phyloP scores from a whole-genome alignment of 176 grass and related monocot genomes.

The Ampelocalamus luodianensis region DNA sequence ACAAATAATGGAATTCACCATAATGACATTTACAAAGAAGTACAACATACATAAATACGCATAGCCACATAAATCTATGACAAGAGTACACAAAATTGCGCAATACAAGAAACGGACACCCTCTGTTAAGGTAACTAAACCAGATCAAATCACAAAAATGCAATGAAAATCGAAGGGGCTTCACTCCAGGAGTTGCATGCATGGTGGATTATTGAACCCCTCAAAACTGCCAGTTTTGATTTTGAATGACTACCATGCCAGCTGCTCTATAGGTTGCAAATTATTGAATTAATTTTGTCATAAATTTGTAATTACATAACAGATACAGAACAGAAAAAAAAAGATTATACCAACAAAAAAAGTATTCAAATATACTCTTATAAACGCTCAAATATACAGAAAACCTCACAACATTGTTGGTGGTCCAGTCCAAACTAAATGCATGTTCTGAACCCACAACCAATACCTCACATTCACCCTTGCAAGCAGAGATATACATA shows the following conservation, averaged over 20 bases:
- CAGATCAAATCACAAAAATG: neutral
- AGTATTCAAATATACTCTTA: neutral
- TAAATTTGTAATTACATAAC: neutral
- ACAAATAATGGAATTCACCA: neutral
- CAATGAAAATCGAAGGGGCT: neutral
- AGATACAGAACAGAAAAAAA: neutral
- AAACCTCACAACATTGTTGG: neutral
- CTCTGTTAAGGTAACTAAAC: neutral
- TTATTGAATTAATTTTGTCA: neutral
- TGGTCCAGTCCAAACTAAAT: conserved; percentile 1
- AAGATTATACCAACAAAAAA: neutral
- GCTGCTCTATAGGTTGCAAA: neutral
- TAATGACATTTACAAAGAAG: neutral
- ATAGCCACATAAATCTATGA: neutral
- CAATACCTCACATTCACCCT: neutral
- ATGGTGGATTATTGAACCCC: neutral
- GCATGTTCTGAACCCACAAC: conserved; percentile 1
- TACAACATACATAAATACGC: neutral
- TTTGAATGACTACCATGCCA: neutral
- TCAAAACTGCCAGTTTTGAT: neutral
- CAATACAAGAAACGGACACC: neutral
- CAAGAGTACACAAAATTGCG: neutral
- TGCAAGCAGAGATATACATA: neutral
- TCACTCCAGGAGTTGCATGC: neutral
- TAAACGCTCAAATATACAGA: neutral